Base-by-base conservation (phyloP, 2,329 filamentous ascomycete genomes). In the Apiospora hydei region DNA sequence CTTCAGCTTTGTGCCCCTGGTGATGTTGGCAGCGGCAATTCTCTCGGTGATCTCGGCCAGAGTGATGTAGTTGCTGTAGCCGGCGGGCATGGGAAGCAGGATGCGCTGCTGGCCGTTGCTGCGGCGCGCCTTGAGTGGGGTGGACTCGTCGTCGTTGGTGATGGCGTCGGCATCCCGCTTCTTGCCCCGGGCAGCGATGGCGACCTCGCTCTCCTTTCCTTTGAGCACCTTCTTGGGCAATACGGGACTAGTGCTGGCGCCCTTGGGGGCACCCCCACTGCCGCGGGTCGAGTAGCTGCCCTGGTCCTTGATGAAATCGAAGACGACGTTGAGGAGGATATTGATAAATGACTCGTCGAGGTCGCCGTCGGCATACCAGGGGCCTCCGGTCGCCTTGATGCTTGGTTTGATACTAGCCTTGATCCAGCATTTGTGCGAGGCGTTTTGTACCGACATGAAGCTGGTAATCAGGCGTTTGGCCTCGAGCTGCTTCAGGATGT, bases 381-480 rank as follows among this genome's bases (percentile, higher is more conserved):
- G 93, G 1, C 96, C 96, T 67, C 96, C 96, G 0, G 95, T 97
- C 67, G 97, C 94, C 74, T 96, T 93, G 74, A 98, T 95, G 70
- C 92, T 94, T 0, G 96, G 96, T 14, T 91, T 90, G 73, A 99
- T 89, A 74, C 92, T 92, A 70, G 92, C 90, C 79, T 98, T 92
- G 88, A 99, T 97, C 87, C 96, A 99, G 89, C 97, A 98, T 84
- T 97, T 98, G 80, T 96, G 93, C 76, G 92, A 93, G 41, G 94
- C 94, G 79, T 93, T 92, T 84, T 97, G 95, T 83, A 97, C 95
- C 82, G 93, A 96, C 84, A 96, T 96, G 84, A 98, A 95, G 72
- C 92, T 91, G 78, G 93, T 93, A 81, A 99, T 95, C 80, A 97
- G 91, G 47, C 91, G 90, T 81, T 94, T 95, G 51, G 88, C 85